Base-by-base conservation (phyloP, 2,329 filamentous ascomycete genomes). In the Aspergillus texensis region DNA sequence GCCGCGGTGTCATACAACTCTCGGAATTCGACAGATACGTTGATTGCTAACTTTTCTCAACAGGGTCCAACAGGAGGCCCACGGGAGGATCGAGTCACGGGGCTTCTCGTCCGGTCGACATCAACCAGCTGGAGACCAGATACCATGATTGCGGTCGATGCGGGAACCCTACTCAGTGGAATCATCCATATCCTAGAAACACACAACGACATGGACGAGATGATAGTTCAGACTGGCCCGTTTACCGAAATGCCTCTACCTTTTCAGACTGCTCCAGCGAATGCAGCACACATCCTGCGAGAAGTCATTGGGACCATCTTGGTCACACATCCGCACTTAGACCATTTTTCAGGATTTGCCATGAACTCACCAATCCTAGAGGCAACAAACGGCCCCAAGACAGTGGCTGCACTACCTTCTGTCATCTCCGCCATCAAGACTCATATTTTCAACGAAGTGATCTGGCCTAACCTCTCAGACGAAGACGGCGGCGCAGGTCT, bases 391-490 rank as follows among this genome's bases (percentile, higher is more conserved):
- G 83, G 85, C 36, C 92, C 93, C 0, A 99, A 98, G 78, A 88
- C 91, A 28, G 83, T 99, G 16, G 93, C 94, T 1, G 94, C 91
- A 0, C 81, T 98, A 4, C 93, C 94, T 0, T 90, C 88, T 32
- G 96, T 94, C n/a, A 94, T 99, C 58, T 86, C 92, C 53, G 94
- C 94, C 0, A 89, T 99, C 78, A 98, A 97, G 76, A 88, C 84
- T 0, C 94, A 99, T 78, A 92, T 99, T 64, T 99, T 99, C 82
- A 99, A 99, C 79, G 96, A 97, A 73, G 83, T 97, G 62, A 96
- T 98, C 60, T 99, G 95, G 95, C 95, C 95, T 0, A 99, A 99
- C 70, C 81, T 99, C 45, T 96, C 93, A 0, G 94, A 99, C 73
- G 95, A 99, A 79, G 95, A 97, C 75, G 93, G 94, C 39, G 95